Evolutionary conservation across 176 grass and related monocot genomes (phyloP).

Genomic region (Bonia amplexicaulis): DNA sequence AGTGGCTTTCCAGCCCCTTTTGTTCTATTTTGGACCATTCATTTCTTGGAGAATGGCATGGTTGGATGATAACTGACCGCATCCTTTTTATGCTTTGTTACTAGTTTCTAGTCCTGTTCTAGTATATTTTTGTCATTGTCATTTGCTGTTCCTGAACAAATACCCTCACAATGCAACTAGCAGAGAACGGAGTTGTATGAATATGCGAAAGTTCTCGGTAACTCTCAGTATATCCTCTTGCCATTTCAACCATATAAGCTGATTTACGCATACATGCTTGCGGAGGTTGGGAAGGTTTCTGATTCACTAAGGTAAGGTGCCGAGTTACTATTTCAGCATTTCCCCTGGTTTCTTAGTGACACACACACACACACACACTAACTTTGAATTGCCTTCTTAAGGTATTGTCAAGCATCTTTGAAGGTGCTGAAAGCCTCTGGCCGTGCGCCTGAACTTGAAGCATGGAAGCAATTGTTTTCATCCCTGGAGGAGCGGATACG

Average conservation of each 20-base stretch:
- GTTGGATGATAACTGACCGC: neutral
- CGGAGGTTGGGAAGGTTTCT: conserved; percentile 83
- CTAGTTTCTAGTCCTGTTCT: neutral
- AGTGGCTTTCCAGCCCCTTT: neutral
- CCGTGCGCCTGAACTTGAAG: conserved; percentile 72
- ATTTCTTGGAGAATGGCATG: neutral
- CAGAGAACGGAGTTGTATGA: conserved; percentile 97
- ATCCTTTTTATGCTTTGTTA: conserved; percentile 1
- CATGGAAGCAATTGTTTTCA: conserved; percentile 73
- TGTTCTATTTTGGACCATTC: neutral
- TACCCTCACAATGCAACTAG: neutral
- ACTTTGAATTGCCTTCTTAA: conserved; percentile 31
- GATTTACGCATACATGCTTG: conserved; percentile 95
- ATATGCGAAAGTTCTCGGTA: conserved; percentile 81
- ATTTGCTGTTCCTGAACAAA: conserved; percentile 11
- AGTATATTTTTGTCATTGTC: neutral
- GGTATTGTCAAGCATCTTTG: conserved; percentile 92
- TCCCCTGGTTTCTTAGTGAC: neutral
- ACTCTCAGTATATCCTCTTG: conserved; percentile 84
- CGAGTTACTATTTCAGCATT: conserved; percentile 12
- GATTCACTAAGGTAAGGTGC: conserved; percentile 70
- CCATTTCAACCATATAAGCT: conserved; percentile 94
- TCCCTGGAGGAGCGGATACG: conserved; percentile 80
- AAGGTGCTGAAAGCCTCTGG: conserved; percentile 73
- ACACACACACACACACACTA: neutral